Conservation (phyloP, 2,329 filamentous ascomycete genomes). For the Monilinia laxa region DNA sequence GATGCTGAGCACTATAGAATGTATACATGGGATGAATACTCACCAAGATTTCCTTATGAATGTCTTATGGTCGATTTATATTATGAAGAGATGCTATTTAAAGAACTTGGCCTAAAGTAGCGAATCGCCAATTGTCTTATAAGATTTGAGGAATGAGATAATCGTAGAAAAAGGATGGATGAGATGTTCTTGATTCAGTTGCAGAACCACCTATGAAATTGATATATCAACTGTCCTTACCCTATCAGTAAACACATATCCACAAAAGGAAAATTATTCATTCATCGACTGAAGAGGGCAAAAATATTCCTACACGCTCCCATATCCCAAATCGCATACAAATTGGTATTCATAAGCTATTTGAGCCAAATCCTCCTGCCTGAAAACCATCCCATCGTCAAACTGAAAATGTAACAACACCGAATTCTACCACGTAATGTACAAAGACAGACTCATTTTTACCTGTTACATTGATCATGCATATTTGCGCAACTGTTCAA, state of each 20-base stretch:
- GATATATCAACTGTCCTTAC: background rate
- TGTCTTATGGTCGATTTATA: background rate
- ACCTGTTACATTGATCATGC: slow-evolving; percentile 25
- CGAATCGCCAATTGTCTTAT: background rate
- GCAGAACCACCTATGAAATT: background rate
- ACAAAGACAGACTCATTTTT: slow-evolving; percentile 7
- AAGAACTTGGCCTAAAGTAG: background rate
- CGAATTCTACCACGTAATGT: slow-evolving; percentile 12
- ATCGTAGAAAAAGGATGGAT: background rate
- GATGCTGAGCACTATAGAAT: background rate
- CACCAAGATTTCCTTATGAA: background rate
- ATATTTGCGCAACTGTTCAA: slow-evolving; percentile 35
- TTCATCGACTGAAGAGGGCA: background rate
- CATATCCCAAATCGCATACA: slow-evolving; percentile 8
- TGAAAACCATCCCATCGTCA: background rate
- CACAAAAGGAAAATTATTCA: slow-evolving; percentile 14
- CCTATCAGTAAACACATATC: background rate
- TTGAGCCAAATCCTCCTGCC: background rate
- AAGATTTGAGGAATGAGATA: background rate
- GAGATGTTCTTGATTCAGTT: background rate
- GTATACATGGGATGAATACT: background rate
- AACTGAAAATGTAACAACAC: slow-evolving; percentile 7
- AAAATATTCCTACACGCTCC: slow-evolving; percentile 13
- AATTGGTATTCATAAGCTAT: slow-evolving; percentile 18
- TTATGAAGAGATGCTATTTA: background rate